Percentiles rank a stretch among this genome's conserved stretches.
Evolutionary conservation across 495 filamentous ascomycete species (phyloP).

Genomic region (Monascus purpureus): DNA sequence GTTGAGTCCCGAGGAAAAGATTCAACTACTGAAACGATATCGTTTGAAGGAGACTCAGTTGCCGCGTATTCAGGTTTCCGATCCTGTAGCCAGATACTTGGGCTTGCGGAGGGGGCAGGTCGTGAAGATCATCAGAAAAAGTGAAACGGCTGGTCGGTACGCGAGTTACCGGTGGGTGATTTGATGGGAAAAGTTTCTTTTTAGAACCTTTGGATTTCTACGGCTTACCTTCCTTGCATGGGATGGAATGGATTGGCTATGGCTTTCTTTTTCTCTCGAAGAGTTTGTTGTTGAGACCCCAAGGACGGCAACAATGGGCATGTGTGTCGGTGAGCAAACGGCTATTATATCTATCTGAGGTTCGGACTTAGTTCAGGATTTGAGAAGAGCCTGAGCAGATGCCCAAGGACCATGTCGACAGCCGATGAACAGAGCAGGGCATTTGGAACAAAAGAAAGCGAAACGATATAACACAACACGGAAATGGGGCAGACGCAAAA

Average conservation of each 20-base stretch:
- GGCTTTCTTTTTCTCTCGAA: neutral
- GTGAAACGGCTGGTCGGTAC: constrained; percentile 44
- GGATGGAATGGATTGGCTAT: constrained; percentile 1
- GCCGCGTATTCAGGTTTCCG: constrained; percentile 76
- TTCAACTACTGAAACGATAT: constrained; percentile 68
- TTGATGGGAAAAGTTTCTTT: constrained; percentile 14
- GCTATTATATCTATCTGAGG: too few relatives aligned
- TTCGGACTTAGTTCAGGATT: too few relatives aligned
- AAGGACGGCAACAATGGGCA: too few relatives aligned
- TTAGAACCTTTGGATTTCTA: constrained; percentile 3
- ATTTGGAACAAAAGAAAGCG: too few relatives aligned
- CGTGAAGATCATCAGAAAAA: constrained; percentile 91
- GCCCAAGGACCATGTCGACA: too few relatives aligned
- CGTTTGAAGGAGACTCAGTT: constrained; percentile 93
- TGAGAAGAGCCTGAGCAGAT: too few relatives aligned
- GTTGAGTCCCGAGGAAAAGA: constrained; percentile 81
- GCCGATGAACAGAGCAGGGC: too few relatives aligned
- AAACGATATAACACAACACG: neutral
- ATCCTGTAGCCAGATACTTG: constrained; percentile 86
- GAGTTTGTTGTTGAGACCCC: too few relatives aligned
- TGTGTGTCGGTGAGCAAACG: too few relatives aligned
- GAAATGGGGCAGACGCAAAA: constrained; percentile 3
- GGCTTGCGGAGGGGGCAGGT: constrained; percentile 89
- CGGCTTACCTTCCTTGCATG: neutral
- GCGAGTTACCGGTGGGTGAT: constrained; percentile 54